Evolutionary conservation across 2,329 filamentous ascomycete genomes (phyloP).

Genomic region (Xylariaceae sp.): DNA sequence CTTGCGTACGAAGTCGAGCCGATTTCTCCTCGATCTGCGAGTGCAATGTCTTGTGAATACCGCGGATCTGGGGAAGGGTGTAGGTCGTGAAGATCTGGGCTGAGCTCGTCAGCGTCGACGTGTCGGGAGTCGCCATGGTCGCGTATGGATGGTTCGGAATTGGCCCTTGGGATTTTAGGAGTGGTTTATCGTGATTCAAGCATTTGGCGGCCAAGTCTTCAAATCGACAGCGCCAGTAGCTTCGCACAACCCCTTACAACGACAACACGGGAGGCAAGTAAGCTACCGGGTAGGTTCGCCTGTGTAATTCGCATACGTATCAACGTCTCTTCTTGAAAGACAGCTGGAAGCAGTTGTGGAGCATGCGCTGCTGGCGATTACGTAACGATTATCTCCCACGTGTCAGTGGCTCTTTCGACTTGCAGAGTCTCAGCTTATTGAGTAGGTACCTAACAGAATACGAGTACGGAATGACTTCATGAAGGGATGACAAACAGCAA

Average conservation of each 20-base stretch:
- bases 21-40: slow-evolving; percentile 58
- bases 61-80: slow-evolving; percentile 59
- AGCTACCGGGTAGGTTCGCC: background rate
- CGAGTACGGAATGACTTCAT: too few relatives aligned
- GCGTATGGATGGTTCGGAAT: background rate
- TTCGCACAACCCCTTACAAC: background rate
- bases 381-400: background rate
- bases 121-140: slow-evolving; percentile 39
- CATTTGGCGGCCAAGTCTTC: slow-evolving; percentile 6
- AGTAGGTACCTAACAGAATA: too few relatives aligned
- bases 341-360: background rate
- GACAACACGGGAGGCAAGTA: background rate
- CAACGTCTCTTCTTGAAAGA: background rate
- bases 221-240: background rate
- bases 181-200: slow-evolving; percentile 3
- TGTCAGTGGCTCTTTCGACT: too few relatives aligned
- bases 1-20: slow-evolving; percentile 56
- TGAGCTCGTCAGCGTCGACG: slow-evolving; percentile 44
- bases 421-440: too few relatives aligned
- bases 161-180: background rate
- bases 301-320: background rate
- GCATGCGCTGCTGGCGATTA: background rate
- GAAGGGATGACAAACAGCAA: too few relatives aligned
- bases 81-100: slow-evolving; percentile 51
- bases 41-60: slow-evolving; percentile 57